phyloP scores from a whole-genome alignment of 169 alveolate species.

The Cryptosporidium tyzzeri region DNA sequence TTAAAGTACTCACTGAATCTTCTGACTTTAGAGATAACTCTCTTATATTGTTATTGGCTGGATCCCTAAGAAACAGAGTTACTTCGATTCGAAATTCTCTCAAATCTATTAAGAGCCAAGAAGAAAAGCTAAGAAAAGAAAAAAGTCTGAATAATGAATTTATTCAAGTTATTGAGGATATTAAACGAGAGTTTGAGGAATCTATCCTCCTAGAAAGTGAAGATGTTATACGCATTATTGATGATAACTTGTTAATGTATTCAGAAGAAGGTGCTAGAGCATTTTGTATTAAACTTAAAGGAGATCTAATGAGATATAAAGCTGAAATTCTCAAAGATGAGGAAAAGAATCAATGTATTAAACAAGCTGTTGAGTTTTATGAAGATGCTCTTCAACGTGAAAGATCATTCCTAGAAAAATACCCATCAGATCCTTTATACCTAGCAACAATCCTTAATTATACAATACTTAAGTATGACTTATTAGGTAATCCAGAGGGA shows the following conservation, averaged over 20 bases:
- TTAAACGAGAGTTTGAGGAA: slow-evolving; percentile 30
- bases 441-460: slow-evolving; percentile 58
- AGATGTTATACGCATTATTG: slow-evolving; percentile 53
- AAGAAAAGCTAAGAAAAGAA: background rate
- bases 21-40: slow-evolving; percentile 64
- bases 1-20: slow-evolving; percentile 56
- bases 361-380: slow-evolving; percentile 37
- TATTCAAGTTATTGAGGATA: slow-evolving; percentile 1
- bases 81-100: slow-evolving; percentile 60
- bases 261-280: slow-evolving; percentile 27
- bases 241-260: slow-evolving; percentile 62
- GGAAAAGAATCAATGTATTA: slow-evolving; percentile 23
- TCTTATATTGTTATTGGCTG: slow-evolving; percentile 46
- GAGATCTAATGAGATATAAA: slow-evolving; percentile 66
- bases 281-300: slow-evolving; percentile 65
- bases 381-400: slow-evolving; percentile 53
- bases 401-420: slow-evolving; percentile 27
- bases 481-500: slow-evolving; percentile 67
- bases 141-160: slow-evolving; percentile 2
- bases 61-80: slow-evolving; percentile 63
- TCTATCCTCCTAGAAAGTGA: slow-evolving; percentile 57
- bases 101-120: slow-evolving; percentile 17
- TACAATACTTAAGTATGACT: slow-evolving; percentile 47
- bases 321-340: slow-evolving; percentile 51
- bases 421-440: slow-evolving; percentile 66